Evolutionary conservation across 2,329 filamentous ascomycete species (phyloP), one percentile per base, ranked within the genome.

Genomic region (Cladosporium sp.): DNA sequence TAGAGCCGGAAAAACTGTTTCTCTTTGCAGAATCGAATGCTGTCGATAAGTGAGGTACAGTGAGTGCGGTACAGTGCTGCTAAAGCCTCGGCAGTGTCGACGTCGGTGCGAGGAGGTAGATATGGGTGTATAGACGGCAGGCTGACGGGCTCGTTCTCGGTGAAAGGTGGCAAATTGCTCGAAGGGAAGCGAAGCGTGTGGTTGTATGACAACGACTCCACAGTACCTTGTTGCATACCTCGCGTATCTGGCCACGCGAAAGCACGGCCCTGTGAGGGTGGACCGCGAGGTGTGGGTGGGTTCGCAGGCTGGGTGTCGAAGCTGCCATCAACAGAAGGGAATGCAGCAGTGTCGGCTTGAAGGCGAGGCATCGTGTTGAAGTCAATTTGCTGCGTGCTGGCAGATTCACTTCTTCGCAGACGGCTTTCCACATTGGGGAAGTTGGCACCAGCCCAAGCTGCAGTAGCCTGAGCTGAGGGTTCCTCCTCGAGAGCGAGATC

Each of bases 1-100:
- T 95, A 96, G 15, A 97, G 84, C 65, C 95, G 90, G 72, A 96
- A 96, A 73, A 99, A 96, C 6, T 92, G 93, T 76, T 96, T 96
- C 74, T 97, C 91, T 70, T 94, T 95, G 80, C 93, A 97, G 73
- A 90, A 97, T 30, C 94, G 89, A 62, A 99, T 92, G 67, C 91
- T 93, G 74, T 99, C 94, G 34, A 99, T 89, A 5, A 99, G 82
- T 0, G 92, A 97, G 14, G 94, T 97, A 72, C 92, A 96, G 71
- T 97, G 93, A 2, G 93, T 94, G 51, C 92, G 86, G 71, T 99
- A 99, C 22, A 97, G 81, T 4, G 93, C 92, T 38, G 86, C 85
- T 20, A 99, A 79, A 3, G 92, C 92, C 67, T 89, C 89, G 25
- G 92, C 92, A 7, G 92, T 88, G 69, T 97, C 93, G 0, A 84